phyloP scores from a whole-genome alignment of 2,329 filamentous ascomycete species.

The Pseudogymnoascus sp. region DNA sequence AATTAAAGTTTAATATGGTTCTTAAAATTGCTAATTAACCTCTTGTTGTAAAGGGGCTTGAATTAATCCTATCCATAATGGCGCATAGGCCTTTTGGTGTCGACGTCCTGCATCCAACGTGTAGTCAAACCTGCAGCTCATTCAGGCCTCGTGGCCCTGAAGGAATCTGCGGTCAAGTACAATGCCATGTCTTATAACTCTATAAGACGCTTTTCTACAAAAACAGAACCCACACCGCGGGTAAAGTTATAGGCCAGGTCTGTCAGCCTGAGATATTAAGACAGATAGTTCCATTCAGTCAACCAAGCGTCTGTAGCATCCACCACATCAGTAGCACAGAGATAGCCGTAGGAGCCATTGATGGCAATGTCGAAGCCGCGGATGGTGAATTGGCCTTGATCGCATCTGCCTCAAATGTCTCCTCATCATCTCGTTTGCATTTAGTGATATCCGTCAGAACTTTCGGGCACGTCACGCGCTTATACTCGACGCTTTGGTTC shows the following conservation, averaged over 20 bases:
- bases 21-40: not conserved
- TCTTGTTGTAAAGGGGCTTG: not conserved
- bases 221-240: not conserved
- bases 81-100: constrained; percentile 4
- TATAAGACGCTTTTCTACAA: not conserved
- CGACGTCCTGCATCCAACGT: constrained; percentile 5
- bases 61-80: constrained; percentile 8
- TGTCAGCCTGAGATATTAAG: constrained; percentile 5
- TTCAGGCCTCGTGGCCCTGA: not conserved
- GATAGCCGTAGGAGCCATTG: not conserved
- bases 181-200: not conserved
- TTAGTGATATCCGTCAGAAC: not conserved
- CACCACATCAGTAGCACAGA: not conserved
- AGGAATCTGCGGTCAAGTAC: not conserved
- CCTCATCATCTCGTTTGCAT: constrained; percentile 1
- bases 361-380: not conserved
- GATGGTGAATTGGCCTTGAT: not conserved
- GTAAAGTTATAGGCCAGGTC: not conserved
- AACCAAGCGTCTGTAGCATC: not conserved
- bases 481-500: not conserved
- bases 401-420: constrained; percentile 10
- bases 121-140: not conserved
- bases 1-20: not conserved
- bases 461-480: not conserved
- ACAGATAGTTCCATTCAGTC: not conserved